Conservation (phyloP, 192 early-diverging fungal genomes). For the Thoreauomyces humboldtii region DNA sequence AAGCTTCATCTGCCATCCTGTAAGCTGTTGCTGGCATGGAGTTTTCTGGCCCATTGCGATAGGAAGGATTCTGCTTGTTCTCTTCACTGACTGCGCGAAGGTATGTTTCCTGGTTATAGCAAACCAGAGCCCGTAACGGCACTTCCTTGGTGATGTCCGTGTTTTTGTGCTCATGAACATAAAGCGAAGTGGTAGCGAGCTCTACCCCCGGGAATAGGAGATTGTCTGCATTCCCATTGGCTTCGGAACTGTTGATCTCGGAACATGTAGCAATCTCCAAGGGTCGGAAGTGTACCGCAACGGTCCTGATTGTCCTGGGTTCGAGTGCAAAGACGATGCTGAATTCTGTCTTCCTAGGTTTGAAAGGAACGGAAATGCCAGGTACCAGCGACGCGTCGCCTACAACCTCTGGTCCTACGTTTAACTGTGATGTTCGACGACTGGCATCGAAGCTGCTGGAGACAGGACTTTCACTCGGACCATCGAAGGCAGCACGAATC, state of each 20-base stretch:
- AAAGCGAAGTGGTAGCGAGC: no score
- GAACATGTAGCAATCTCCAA: slow-evolving; percentile 20
- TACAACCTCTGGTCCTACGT: background rate
- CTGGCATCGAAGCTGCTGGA: slow-evolving; percentile 4
- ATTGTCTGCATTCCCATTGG: no score
- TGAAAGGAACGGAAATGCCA: slow-evolving; percentile 3
- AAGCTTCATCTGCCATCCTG: background rate
- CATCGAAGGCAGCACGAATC: background rate
- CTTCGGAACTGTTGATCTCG: no score
- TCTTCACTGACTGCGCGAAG: background rate
- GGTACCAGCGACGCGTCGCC: background rate
- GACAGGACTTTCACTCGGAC: background rate
- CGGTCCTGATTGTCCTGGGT: slow-evolving; percentile 62
- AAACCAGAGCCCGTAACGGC: slow-evolving; percentile 54
- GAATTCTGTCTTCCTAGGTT: slow-evolving; percentile 56
- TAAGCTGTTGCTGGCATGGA: background rate
- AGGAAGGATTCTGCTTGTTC: background rate
- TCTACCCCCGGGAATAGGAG: no score
- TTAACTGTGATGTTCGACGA: slow-evolving; percentile 9
- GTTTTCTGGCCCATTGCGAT: background rate
- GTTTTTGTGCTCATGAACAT: slow-evolving; percentile 81
- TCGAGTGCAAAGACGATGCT: slow-evolving; percentile 70
- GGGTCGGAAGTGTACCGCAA: slow-evolving; percentile 62
- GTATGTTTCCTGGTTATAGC: background rate
- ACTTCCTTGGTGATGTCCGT: slow-evolving; percentile 73